Percentiles rank a stretch among this genome's conserved stretches.
Conservation (phyloP, 805 yeast species). For the Wickerhamomyces pijperi region DNA sequence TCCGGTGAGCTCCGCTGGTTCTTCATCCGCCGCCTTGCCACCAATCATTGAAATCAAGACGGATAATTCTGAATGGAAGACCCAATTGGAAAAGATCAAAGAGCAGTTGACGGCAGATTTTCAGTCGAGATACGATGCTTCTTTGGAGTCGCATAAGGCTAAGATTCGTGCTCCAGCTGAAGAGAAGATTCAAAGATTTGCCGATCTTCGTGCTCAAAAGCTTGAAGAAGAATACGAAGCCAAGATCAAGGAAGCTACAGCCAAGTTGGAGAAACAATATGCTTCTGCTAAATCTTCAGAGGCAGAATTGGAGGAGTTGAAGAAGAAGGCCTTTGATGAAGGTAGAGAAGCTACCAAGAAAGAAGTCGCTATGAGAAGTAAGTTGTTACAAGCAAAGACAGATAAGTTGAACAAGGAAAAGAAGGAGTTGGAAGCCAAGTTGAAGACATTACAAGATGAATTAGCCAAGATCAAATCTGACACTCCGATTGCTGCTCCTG, state of each 20-base stretch:
- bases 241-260: constrained; percentile 18
- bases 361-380: constrained; percentile 27
- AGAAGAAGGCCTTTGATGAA: constrained; percentile 10
- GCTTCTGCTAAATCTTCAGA: constrained; percentile 22
- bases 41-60: constrained; percentile 4
- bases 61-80: constrained; percentile 13
- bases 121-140: constrained; percentile 12
- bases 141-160: constrained; percentile 17
- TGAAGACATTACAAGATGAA: constrained; percentile 2
- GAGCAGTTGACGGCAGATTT: constrained; percentile 19
- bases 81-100: constrained; percentile 15
- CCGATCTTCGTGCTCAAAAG: constrained; percentile 16
- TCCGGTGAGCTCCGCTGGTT: not conserved
- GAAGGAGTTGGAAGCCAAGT: constrained; percentile 23
- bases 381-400: constrained; percentile 31
- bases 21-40: not conserved
- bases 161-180: constrained; percentile 28
- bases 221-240: constrained; percentile 20
- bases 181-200: constrained; percentile 20
- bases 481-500: not conserved
- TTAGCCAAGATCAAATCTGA: not conserved
- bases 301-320: constrained; percentile 17
- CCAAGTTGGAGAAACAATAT: constrained; percentile 15
- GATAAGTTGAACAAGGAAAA: constrained; percentile 25
- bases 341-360: constrained; percentile 18